Base-by-base conservation (phyloP, 495 filamentous ascomycete genomes). In the Geopyxis carbonaria region DNA sequence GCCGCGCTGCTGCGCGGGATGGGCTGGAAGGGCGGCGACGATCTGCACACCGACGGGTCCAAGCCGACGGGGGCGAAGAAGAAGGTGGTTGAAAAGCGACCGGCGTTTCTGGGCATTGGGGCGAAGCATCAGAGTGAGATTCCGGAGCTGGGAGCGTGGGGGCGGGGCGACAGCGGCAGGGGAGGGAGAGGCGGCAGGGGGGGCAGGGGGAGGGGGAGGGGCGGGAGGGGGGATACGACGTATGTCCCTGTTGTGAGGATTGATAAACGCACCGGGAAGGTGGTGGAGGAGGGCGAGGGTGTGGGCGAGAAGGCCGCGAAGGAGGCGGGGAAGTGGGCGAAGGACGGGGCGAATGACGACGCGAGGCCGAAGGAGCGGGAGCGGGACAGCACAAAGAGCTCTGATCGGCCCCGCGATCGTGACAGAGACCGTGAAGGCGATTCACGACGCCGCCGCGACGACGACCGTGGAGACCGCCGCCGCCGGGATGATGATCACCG, bases 21-120 rank as follows among this genome's bases (percentile, higher is more conserved):
- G 75, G 89, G 89, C 3, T 94, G 86, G 87, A 79, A 79, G 51
- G 81, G 93, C 43, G 87, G 86, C 1, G 72, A 87, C 42, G 58
- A 67, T 15, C 61, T 81, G 19, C 76, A 74, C 5, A 67, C 69
- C 53, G 66, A 70, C 23, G 50, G 67, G 36, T 41, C 56, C 5
- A 64, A 63, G 37, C 58, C 38, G 6, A 63, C 48, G 58, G 67
- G 55, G 52, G 59, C 35, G 30, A 73, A 65, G 45, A 54, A 55
- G 0, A 61, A 61, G 30, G 57, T 67, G 5, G 63, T 73, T 2
- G 66, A 79, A 53, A 68, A 73, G 22, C 67, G 84, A 16, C 79
- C 82, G 16, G 82, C 82, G 15, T 65, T 89, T 28, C 61, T 93
- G 20, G 89, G 91, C 0, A 75, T 99, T 22, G 89, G 89, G 2